Percentiles rank a stretch among this genome's conserved stretches.
Evolutionary conservation across 306 rosid species (phyloP).

Genomic region (Rosa rugosa): DNA sequence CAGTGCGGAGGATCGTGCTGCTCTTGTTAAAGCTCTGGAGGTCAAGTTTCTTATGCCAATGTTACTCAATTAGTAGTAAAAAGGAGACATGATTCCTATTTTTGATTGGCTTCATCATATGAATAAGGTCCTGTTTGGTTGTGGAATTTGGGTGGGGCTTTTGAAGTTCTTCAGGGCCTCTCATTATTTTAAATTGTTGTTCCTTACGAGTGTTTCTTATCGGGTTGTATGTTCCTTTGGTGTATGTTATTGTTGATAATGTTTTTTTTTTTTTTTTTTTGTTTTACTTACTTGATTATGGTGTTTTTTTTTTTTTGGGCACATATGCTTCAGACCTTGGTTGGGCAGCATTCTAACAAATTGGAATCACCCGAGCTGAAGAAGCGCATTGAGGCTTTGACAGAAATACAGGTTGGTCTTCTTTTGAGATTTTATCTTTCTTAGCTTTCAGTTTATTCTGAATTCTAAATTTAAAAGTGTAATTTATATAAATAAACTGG

Average conservation of each 20-base stretch:
- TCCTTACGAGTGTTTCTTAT: neutral
- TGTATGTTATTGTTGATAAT: neutral
- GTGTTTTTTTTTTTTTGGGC: conserved; percentile 19
- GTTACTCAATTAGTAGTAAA: neutral
- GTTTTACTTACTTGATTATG: too few species aligned
- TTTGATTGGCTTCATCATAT: neutral
- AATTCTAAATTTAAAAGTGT: neutral
- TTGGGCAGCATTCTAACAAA: conserved; percentile 60
- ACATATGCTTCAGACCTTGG: conserved; percentile 60
- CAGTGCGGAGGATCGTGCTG: conserved; percentile 62
- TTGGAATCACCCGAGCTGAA: conserved; percentile 53
- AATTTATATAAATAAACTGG: neutral
- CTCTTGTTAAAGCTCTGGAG: conserved; percentile 77
- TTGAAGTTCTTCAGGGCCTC: neutral
- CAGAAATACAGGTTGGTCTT: conserved; percentile 63
- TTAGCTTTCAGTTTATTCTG: neutral
- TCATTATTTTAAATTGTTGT: neutral
- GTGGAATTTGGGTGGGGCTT: neutral
- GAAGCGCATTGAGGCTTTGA: conserved; percentile 67
- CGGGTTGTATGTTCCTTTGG: neutral
- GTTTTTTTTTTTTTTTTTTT: neutral
- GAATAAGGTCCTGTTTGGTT: neutral
- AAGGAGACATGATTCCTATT: neutral
- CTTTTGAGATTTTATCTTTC: neutral
- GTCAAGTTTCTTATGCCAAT: conserved; percentile 19